phyloP scores from a whole-genome alignment of 2,329 filamentous ascomycete genomes.

The Teratosphaeria gauchensis region DNA sequence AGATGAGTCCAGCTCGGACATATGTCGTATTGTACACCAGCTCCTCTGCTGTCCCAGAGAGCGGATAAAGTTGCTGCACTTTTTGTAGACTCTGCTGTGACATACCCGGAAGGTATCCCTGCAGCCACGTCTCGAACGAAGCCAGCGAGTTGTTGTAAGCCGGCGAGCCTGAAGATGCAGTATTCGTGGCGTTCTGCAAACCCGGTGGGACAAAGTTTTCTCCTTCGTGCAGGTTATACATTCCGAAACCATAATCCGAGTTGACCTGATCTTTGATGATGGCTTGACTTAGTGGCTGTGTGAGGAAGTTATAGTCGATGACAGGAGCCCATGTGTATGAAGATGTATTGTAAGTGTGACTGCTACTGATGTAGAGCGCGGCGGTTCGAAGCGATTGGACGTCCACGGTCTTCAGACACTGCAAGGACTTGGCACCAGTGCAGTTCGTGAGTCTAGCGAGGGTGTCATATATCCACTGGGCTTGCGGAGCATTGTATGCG shows the following conservation, averaged over 20 bases:
- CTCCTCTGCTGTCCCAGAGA: conserved; percentile 38
- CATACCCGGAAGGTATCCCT: conserved; percentile 44
- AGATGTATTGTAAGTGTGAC: conserved; percentile 45
- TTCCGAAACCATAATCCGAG: conserved; percentile 40
- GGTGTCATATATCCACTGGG: conserved; percentile 42
- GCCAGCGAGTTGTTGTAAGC: conserved; percentile 41
- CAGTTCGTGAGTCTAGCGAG: conserved; percentile 43
- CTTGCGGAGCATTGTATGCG: conserved; percentile 39
- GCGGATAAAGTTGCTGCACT: conserved; percentile 41
- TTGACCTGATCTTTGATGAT: conserved; percentile 32
- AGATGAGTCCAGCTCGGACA: conserved; percentile 47
- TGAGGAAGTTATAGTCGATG: conserved; percentile 47
- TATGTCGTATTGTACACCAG: conserved; percentile 45
- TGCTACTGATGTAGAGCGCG: conserved; percentile 35
- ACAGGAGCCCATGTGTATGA: conserved; percentile 54
- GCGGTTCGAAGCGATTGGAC: conserved; percentile 46
- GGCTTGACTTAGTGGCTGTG: conserved; percentile 37
- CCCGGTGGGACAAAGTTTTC: conserved; percentile 51
- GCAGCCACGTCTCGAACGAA: conserved; percentile 45
- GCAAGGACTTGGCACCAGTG: conserved; percentile 36
- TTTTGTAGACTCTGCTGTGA: conserved; percentile 29
- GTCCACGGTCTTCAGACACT: conserved; percentile 46
- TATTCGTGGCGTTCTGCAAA: conserved; percentile 26
- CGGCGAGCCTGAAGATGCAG: conserved; percentile 19
- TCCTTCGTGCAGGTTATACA: conserved; percentile 55